Base-by-base conservation (phyloP, 2,329 filamentous ascomycete species). In the Fusarium sp. region DNA sequence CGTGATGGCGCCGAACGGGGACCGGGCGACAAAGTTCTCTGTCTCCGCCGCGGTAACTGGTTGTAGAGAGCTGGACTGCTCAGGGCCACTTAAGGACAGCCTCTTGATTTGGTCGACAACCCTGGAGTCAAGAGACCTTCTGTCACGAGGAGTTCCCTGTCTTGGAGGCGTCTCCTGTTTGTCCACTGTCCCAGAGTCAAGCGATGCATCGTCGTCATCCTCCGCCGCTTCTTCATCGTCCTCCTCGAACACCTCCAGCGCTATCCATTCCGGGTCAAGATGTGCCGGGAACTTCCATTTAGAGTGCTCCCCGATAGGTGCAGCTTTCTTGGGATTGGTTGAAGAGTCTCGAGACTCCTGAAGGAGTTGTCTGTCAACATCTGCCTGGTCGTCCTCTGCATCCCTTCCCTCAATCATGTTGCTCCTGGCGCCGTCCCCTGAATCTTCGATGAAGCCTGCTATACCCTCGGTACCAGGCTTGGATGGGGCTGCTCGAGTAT, bases 191-290 rank as follows among this genome's bases (percentile, higher is more conserved):
- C 74, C 76, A 2, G 74, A 68, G 43, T 90, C 88, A 10, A 76
- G 71, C 3, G 87, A 86, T 25, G 89, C 88, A 1, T 87, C 79
- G 5, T 89, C 89, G 2, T 87, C 85, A 0, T 79, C 75, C 14
- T 80, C 81, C 9, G 64, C 64, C 1, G 57, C 66, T n/a, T 78
- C 77, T 2, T 78, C 74, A 1, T 78, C 75, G 4, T 91, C 87
- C 77, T 94, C 92, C 18, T 90, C 89, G 80, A 92, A 97, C 1
- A 98, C 94, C 80, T 98, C 95, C 18, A 98, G 90, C 0, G 95
- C 95, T 74, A 98, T 90, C 95, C 95, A 98, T 82, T 97, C 95
- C 0, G 93, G 91, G 76, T 98, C 95, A 0, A 98, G 86, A 69
- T 95, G 93, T 1, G 88, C 87, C 1, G 95, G 94, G 4, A 97